Evolutionary conservation across 331 rosid species (phyloP), one percentile per base, ranked within the genome.

Genomic region (Erythrophleum ivorense): DNA sequence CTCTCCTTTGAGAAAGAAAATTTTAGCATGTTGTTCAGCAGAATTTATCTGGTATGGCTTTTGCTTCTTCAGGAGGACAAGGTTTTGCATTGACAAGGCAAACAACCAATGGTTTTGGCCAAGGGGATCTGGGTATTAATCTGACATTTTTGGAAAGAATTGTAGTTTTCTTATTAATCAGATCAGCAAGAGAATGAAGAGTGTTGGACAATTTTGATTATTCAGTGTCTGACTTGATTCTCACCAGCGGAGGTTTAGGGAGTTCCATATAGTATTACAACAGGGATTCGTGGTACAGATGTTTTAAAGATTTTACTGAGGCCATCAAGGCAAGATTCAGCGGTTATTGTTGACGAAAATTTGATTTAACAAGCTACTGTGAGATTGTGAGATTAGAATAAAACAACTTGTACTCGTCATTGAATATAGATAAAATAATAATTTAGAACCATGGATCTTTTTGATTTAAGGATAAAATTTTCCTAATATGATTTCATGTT

Each of bases 161-260:
- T 46, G 21, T 43, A 59, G 57, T 71, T 84, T 33, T 77, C 52
- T 71, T 19, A 8, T 57, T 48, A 40, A 18, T 67, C 43, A 66
- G 52, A 69, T 75, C 52, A 75, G 10, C 78, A 46, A 74, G 73
- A 73, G 11, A 71, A 3, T 29, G 70, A 49, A 24, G 52, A 69
- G 75, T 68, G 46, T 38, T 52, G 70, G 33, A 70, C 54, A 73
- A 52, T 52, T 73, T 60, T 63, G 66, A 54, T 41, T 24, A 73
- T n/a, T 13, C 48, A 19, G 43, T 7, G 10, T 29, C 55, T 48
- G 11, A 50, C 63, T 72, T 60, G 59, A 48, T 33, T 58, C 58
- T 79, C 29, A 48, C 52, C 52, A 19, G 16, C 65, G 77, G 41
- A 64, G 76, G 52, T 33, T 83, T 72, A 53, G 80, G 34, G 67